phyloP scores from a whole-genome alignment of 2,329 filamentous ascomycete species.

The Sphaerulina populicola region DNA sequence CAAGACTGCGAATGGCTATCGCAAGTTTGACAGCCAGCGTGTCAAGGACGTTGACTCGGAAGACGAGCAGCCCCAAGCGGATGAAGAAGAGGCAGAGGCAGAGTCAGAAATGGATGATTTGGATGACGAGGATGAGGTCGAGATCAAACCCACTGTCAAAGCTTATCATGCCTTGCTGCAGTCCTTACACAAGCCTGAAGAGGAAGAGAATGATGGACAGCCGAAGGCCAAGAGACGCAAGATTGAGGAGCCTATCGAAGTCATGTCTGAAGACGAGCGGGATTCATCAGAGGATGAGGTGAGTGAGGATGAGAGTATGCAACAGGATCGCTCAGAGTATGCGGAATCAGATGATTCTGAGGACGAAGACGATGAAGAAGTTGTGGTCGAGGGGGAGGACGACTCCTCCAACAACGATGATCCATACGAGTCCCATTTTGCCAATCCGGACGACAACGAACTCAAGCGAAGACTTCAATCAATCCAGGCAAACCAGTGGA shows the following conservation, averaged over 20 bases:
- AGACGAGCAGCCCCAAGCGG: slow-evolving; percentile 17
- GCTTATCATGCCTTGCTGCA: slow-evolving; percentile 53
- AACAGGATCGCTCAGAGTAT: slow-evolving; percentile 46
- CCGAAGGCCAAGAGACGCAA: slow-evolving; percentile 48
- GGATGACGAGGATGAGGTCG: slow-evolving; percentile 30
- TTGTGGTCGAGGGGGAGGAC: slow-evolving; percentile 15
- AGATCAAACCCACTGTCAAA: slow-evolving; percentile 25
- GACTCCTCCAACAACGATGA: slow-evolving; percentile 35
- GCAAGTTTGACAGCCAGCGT: slow-evolving; percentile 32
- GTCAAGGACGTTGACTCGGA: slow-evolving; percentile 28
- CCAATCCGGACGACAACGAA: slow-evolving; percentile 54
- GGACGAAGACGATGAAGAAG: slow-evolving; percentile 11
- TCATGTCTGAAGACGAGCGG: slow-evolving; percentile 40
- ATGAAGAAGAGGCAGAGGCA: slow-evolving; percentile 23
- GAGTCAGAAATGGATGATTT: slow-evolving; percentile 21
- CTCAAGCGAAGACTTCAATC: slow-evolving; percentile 47
- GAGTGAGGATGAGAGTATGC: slow-evolving; percentile 28
- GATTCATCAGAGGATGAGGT: slow-evolving; percentile 36
- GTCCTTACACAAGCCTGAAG: slow-evolving; percentile 41
- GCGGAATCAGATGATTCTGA: slow-evolving; percentile 24
- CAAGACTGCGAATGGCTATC: slow-evolving; percentile 28
- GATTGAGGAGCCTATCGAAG: slow-evolving; percentile 30
- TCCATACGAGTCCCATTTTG: slow-evolving; percentile 76
- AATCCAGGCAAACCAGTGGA: slow-evolving; percentile 44
- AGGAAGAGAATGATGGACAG: slow-evolving; percentile 34